Conservation (phyloP, 805 yeast species). For the Saccharomycopsis guyanensis region DNA sequence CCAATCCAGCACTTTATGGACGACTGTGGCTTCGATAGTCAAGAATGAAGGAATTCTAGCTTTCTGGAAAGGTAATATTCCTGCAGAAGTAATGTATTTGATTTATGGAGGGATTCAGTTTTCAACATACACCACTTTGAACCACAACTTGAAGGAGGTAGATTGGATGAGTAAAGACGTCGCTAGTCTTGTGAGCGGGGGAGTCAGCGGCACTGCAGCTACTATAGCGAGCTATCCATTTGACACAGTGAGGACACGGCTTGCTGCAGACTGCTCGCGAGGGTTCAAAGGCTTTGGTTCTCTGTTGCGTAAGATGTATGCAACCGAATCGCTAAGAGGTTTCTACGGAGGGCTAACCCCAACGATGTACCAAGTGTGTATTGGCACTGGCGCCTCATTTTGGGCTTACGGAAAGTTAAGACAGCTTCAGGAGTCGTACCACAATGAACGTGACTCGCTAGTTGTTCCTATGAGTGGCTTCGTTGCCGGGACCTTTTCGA, state of each 20-base stretch:
- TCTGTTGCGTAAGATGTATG: conserved; percentile 31
- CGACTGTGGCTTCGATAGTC: conserved; percentile 37
- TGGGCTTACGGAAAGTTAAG: conserved; percentile 25
- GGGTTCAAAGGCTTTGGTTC: conserved; percentile 29
- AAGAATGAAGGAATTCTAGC: conserved; percentile 63
- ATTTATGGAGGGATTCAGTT: conserved; percentile 84
- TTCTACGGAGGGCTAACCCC: conserved; percentile 45
- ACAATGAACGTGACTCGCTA: conserved; percentile 19
- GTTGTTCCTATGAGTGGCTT: conserved; percentile 59
- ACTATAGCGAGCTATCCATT: conserved; percentile 78
- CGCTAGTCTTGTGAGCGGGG: conserved; percentile 51
- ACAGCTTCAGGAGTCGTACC: conserved; percentile 25
- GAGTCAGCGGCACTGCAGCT: conserved; percentile 68
- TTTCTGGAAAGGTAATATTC: conserved; percentile 94
- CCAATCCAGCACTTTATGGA: conserved; percentile 18
- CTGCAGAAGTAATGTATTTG: conserved; percentile 82
- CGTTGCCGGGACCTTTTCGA: conserved; percentile 68
- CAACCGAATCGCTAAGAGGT: conserved; percentile 34
- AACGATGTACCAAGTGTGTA: conserved; percentile 26
- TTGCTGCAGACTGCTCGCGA: conserved; percentile 48
- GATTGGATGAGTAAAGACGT: conserved; percentile 6
- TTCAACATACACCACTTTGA: conserved; percentile 54
- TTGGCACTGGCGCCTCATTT: conserved; percentile 19
- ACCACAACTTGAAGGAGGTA: conserved; percentile 33
- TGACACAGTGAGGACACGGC: conserved; percentile 80